Evolutionary conservation across 371 early-diverging fungal genomes (phyloP), one percentile per base, ranked within the genome.

Genomic region (Encephalitozoon romaleae): DNA sequence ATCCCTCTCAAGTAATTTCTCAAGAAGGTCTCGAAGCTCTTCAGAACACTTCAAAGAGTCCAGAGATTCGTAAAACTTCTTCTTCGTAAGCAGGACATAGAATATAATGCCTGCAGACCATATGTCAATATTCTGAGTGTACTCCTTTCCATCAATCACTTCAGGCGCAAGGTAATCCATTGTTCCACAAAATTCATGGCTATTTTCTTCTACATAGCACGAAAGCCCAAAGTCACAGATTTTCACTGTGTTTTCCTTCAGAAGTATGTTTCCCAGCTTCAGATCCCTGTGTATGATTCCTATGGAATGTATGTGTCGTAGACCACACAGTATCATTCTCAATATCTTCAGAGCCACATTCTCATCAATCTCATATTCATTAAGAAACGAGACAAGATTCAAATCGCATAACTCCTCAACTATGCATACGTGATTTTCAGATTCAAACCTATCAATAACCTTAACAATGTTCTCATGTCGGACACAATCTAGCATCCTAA

Each of bases 221-320:
- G 76, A 38, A 38, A 67, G 77, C 15, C 79, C 79, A 70, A 79
- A 76, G 70, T 79, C 79, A 34, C 70, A 64, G 12, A 79, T 79
- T 38, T 70, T 79, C 43, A 52, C 42, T 21, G 49, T 51, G 51
- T 26, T 41, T n/a, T 49, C 54, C 55, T 69, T 54, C 21, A 79
- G 18, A 41, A 74, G 54, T 12, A 79, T 55, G 67, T 79, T 79
- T 41, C 63, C 49, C 21, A 68, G 47, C 54, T 79, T 79, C 18
- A 79, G n/a, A 52, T 79, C 79, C n/a, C 77, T 70, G 64, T 79
- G 79, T 9, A 67, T 55, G 4, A 79, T 55, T 25, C 72, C 69
- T 15, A 42, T 12, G 1, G 68, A 67, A 41, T 79, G 79, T 1
- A 79, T 26, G 41, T 72, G 67, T 15, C 53, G 23, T 32, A 74